Percentiles rank a stretch among this genome's conserved stretches.
Evolutionary conservation across 345 rosid species (phyloP).

Genomic region (Fremontodendron californicum): DNA sequence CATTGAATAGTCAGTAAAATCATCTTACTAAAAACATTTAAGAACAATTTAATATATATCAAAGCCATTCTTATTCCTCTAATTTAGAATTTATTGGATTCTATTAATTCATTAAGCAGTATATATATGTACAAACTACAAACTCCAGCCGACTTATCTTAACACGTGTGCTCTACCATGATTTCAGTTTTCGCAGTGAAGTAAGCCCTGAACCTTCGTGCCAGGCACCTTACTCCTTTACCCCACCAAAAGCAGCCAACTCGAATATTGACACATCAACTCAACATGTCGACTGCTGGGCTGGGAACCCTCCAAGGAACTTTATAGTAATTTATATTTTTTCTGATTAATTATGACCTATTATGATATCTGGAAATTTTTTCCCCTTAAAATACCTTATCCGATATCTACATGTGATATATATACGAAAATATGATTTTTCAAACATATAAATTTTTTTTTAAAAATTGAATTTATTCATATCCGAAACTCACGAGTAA

Average conservation of each 20-base stretch:
- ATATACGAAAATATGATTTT: too few relatives aligned
- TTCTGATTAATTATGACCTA: neutral
- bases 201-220: neutral
- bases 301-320: neutral
- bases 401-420: too few relatives aligned
- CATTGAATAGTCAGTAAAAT: neutral
- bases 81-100: neutral
- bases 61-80: neutral
- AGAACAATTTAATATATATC: neutral
- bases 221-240: neutral
- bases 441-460: too few relatives aligned
- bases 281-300: neutral
- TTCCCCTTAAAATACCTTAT: too few relatives aligned
- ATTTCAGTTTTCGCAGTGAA: neutral
- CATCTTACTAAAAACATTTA: neutral
- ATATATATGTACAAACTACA: neutral
- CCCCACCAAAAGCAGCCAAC: neutral
- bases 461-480: too few relatives aligned
- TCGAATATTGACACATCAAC: too few relatives aligned
- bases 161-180: neutral
- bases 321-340: neutral
- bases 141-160: neutral
- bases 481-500: too few relatives aligned
- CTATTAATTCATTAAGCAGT: neutral
- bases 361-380: too few relatives aligned